Evolutionary conservation across 2,329 filamentous ascomycete genomes (phyloP), one percentile per base, ranked within the genome.

Genomic region (Talaromyces sp.): DNA sequence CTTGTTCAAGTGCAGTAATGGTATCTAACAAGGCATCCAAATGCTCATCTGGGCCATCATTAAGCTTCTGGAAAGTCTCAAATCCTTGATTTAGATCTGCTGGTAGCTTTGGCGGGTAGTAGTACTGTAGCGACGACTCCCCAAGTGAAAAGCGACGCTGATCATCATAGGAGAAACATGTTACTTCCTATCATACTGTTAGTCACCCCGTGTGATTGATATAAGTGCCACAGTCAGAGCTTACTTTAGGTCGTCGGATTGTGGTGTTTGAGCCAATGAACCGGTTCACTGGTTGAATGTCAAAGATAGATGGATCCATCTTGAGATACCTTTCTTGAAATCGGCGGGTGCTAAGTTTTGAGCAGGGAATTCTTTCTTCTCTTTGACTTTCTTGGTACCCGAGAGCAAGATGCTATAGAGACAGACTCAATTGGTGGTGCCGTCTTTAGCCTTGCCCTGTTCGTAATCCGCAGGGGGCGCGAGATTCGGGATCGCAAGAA

Each of bases 111-210:
- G 88, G 90, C 2, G 90, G 87, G 66, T 96, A 94, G 73, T 96
- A 97, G 77, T 93, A 97, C 60, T 86, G 86, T 60, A 99, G 70
- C 1, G 90, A 93, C 3, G 88, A 88, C 56, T 89, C 88, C 58
- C 90, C 91, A 3, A 88, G 82, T 44, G 80, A 86, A 65, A 91
- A 91, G 49, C 84, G 73, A 69, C 93, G 94, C 24, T 91, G 78
- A 40, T 91, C 84, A 70, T 97, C 90, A 73, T 94, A 97, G 8
- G 93, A 97, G 75, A 97, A 99, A 74, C 82, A 91, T 3, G 93
- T 84, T 60, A 99, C 89, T 77, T 99, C 94, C 87, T 93, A 52
- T 14, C 9, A n/a, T n/a, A 36, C 16, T 29, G 44, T 58, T 56
- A 61, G 47, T 29, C 8, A 29, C 9, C 29, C 39, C 7, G n/a